Base-by-base conservation (phyloP, 306 rosid genomes). In the peach (Prunus persica) region DNA sequence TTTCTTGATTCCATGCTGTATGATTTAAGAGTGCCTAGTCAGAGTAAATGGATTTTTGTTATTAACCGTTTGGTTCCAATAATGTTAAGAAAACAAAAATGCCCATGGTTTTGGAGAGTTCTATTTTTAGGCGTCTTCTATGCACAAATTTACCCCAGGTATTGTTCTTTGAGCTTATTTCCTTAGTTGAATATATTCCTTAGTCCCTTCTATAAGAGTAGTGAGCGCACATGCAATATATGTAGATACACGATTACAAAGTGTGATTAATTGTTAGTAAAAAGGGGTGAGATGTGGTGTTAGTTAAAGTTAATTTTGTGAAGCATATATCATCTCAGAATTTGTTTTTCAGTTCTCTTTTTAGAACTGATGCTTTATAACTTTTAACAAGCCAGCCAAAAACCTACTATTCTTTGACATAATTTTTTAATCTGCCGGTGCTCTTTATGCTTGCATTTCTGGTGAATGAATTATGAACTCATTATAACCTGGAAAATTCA, bases 391-490 rank as follows among this genome's bases (percentile, higher is more conserved):
- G 47, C 32, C 64, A 76, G 55, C 68, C 67, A 71, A 57, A 64
- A 22, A 67, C 51, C 9, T 45, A n/a, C 45, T 2, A 20, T 10
- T 45, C 64, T 8, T 41, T 65, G 22, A 43, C 27, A 22, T 19
- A 43, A 25, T 1, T 49, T 16, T 19, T 46, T n/a, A 47, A 55
- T 64, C 43, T 46, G 2, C 57, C 45, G 64, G 20, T 71, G 45
- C 32, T 81, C 50, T 58, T 69, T 28, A 43, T 76, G 65, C 34
- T 19, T 43, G 46, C 41, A 38, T 32, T 45, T 50, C 34, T 54
- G 52, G 2, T 71, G 45, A 71, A 55, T 67, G 66, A 34, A 32
- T 58, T 68, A 51, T 73, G 80, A 43, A 74, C 46, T 69, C 25
- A 28, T 52, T 18, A 14, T 11, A 27, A 69, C 25, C 6, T 15